Conservation (phyloP, 192 early-diverging fungal species). For the Kickxella alabastrina region DNA sequence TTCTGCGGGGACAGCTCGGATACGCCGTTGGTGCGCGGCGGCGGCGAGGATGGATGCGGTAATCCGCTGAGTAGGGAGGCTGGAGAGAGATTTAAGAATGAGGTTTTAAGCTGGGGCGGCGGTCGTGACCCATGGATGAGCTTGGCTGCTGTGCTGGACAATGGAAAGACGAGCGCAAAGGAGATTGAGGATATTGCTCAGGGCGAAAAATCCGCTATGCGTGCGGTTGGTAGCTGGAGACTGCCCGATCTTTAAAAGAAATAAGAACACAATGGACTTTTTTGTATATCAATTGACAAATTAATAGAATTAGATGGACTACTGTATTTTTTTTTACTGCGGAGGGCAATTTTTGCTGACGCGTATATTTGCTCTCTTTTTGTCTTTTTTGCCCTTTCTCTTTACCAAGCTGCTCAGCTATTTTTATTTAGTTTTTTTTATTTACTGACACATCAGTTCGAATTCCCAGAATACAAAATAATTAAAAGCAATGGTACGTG, state of each 20-base stretch:
- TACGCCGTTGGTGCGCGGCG: not conserved
- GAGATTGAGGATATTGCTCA: conserved; percentile 50
- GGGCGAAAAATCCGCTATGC: conserved; percentile 65
- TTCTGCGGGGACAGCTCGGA: conserved; percentile 54
- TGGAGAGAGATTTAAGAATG: conserved; percentile 64
- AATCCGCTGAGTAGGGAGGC: conserved; percentile 59
- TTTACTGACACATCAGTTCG: too few species aligned
- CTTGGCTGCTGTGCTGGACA: conserved; percentile 62
- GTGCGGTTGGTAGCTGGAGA: conserved; percentile 70
- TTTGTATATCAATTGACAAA: too few species aligned
- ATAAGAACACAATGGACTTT: too few species aligned
- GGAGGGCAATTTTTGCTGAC: too few species aligned
- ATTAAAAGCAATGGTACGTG: conserved; percentile 9
- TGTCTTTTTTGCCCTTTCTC: too few species aligned
- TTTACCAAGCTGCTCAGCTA: not conserved
- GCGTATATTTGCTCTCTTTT: not conserved
- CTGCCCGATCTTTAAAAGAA: conserved; percentile 40
- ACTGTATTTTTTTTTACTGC: too few species aligned
- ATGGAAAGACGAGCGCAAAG: conserved; percentile 15
- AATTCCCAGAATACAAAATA: too few species aligned
- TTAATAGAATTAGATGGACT: too few species aligned
- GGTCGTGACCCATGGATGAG: conserved; percentile 87
- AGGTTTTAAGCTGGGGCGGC: conserved; percentile 90
- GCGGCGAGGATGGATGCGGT: not conserved
- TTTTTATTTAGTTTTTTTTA: not conserved